Evolutionary conservation across 495 filamentous ascomycete genomes (phyloP).

Genomic region (Penicillium diatomitis): DNA sequence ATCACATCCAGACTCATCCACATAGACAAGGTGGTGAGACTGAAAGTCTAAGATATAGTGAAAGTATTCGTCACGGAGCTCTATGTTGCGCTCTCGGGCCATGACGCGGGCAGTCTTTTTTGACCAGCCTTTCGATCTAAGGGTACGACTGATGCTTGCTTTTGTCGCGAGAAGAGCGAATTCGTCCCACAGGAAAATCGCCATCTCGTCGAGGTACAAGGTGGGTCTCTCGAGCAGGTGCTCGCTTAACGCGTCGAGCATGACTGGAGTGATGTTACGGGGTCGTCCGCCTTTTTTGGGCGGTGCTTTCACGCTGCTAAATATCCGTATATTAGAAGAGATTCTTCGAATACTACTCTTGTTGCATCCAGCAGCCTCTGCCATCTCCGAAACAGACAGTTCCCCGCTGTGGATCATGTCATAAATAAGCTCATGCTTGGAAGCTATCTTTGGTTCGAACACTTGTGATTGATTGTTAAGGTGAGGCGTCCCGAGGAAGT

Average conservation of each 20-base stretch:
- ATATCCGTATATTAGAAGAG: conserved; percentile 20
- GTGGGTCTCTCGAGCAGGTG: neutral
- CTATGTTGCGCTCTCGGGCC: conserved; percentile 2
- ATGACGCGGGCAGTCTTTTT: conserved; percentile 3
- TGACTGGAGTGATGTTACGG: neutral
- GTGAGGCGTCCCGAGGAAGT: too few relatives aligned
- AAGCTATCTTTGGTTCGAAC: conserved; percentile 1
- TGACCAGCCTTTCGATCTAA: conserved; percentile 5
- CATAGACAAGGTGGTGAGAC: conserved; percentile 5
- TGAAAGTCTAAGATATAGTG: neutral
- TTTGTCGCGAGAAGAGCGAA: conserved; percentile 1
- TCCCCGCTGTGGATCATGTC: conserved; percentile 11
- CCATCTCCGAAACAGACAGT: conserved; percentile 9
- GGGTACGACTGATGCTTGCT: conserved; percentile 3
- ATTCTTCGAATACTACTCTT: conserved; percentile 14
- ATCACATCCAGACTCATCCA: conserved; percentile 24
- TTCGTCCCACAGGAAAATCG: neutral
- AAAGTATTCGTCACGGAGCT: neutral
- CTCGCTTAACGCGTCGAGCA: neutral
- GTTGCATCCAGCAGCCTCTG: conserved; percentile 10
- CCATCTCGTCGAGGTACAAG: neutral
- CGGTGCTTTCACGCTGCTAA: neutral
- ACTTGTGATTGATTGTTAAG: too few relatives aligned
- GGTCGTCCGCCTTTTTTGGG: neutral
- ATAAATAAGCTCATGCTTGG: conserved; percentile 7